A percentile compares a stretch with the other conserved stretches of the same genome.
Evolutionary conservation across 2,329 filamentous ascomycete genomes (phyloP).

Genomic region (Diaporthe sp.): DNA sequence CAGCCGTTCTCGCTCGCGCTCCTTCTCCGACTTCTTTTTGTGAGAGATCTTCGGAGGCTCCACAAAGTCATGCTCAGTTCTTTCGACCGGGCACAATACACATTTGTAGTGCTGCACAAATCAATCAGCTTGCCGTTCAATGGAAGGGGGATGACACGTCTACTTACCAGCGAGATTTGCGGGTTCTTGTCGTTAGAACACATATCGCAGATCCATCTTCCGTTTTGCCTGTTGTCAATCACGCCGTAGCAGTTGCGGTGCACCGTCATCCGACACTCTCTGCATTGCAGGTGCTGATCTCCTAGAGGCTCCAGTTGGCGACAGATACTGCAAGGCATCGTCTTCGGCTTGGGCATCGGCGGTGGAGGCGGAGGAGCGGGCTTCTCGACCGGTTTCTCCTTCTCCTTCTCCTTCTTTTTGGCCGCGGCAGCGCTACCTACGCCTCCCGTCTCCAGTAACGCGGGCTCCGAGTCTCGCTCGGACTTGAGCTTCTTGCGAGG

Average conservation of each 20-base stretch:
- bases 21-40: conserved; percentile 92
- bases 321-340: conserved; percentile 89
- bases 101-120: conserved; percentile 83
- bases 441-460: conserved; percentile 60
- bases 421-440: conserved; percentile 48
- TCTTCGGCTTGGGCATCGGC: conserved; percentile 82
- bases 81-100: conserved; percentile 87
- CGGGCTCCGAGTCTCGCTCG: conserved; percentile 62
- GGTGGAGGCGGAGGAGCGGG: conserved; percentile 76
- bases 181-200: conserved; percentile 95
- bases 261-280: conserved; percentile 90
- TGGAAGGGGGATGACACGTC: conserved; percentile 42
- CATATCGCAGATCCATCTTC: conserved; percentile 96
- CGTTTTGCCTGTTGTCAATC: conserved; percentile 74
- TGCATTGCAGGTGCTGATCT: conserved; percentile 82
- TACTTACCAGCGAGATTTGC: conserved; percentile 87
- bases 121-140: conserved; percentile 29
- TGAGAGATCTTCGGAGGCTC: conserved; percentile 84
- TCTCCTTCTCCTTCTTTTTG: conserved; percentile 65
- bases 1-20: conserved; percentile 87
- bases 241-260: conserved; percentile 96
- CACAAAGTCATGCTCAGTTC: conserved; percentile 86
- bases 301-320: conserved; percentile 78
- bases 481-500: conserved; percentile 77
- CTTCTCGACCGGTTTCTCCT: conserved; percentile 67